phyloP scores from a whole-genome alignment of 208 protist species.

The Trypanosomatidae sp. region DNA sequence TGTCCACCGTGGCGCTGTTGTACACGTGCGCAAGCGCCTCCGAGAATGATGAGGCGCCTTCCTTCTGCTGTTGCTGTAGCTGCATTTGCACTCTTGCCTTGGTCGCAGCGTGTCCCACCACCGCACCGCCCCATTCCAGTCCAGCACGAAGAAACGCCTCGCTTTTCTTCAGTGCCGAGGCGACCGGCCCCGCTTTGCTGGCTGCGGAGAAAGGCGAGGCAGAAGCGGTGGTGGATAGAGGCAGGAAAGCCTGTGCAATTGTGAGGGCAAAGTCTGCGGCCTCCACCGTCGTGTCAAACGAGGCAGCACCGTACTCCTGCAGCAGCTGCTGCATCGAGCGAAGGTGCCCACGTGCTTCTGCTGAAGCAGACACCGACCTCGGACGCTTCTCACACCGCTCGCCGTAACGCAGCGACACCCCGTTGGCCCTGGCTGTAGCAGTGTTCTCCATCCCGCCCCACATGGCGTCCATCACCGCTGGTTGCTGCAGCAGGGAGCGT shows the following conservation, averaged over 20 bases:
- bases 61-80: conserved; percentile 28
- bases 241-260: conserved; percentile 57
- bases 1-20: conserved; percentile 75
- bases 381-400: conserved; percentile 9
- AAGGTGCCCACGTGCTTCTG: conserved; percentile 12
- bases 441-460: conserved; percentile 18
- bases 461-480: conserved; percentile 24
- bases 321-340: conserved; percentile 26
- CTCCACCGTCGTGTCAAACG: conserved; percentile 59
- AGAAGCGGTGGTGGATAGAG: conserved; percentile 17
- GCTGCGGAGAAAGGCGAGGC: neutral
- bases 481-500: conserved; percentile 13
- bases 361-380: neutral
- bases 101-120: conserved; percentile 23
- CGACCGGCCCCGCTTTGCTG: neutral
- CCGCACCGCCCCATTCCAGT: conserved; percentile 31
- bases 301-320: conserved; percentile 39
- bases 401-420: neutral
- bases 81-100: conserved; percentile 26
- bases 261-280: conserved; percentile 51
- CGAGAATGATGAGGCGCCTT: conserved; percentile 3
- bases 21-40: conserved; percentile 17
- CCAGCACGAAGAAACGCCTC: conserved; percentile 19
- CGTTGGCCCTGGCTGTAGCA: neutral
- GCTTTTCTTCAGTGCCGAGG: conserved; percentile 7